These are phyloP conservation scores for Colletotrichum tofieldiae DNA, from an alignment of 2,329 filamentous ascomycete species.

Conservation along the genomic window DNA sequence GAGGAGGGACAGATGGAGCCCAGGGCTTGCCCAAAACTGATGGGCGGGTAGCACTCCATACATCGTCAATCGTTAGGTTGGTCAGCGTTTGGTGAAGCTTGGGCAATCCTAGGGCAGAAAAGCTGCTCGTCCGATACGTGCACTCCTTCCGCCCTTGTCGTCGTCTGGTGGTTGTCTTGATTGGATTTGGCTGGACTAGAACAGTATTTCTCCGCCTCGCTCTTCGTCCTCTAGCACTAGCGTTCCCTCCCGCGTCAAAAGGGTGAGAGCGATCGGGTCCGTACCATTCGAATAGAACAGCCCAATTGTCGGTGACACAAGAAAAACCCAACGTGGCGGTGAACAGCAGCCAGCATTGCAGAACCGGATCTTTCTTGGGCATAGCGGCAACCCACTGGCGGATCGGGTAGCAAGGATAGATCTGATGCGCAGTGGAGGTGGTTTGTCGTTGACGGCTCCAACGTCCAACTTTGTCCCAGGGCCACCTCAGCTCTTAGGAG, in stretches of 20 bases:
- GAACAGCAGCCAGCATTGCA: conserved; percentile 42
- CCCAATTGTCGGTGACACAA: conserved; percentile 45
- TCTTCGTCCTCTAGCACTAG: conserved; percentile 6
- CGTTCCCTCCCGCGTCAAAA: conserved; percentile 16
- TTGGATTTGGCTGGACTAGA: conserved; percentile 2
- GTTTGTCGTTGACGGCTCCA: conserved; percentile 33
- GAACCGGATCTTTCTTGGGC: conserved; percentile 42
- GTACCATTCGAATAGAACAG: conserved; percentile 24
- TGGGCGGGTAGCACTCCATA: conserved; percentile 18
- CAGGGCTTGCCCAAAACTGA: background rate
- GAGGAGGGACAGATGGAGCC: conserved; percentile 25
- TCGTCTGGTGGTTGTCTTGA: background rate
- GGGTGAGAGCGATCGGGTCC: conserved; percentile 26
- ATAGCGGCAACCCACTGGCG: conserved; percentile 31
- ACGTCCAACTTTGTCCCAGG: conserved; percentile 19
- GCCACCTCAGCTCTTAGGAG: conserved; percentile 10
- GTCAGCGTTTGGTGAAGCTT: conserved; percentile 26
- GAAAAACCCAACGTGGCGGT: conserved; percentile 44
- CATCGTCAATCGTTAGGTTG: conserved; percentile 21
- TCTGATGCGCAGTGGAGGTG: conserved; percentile 35
- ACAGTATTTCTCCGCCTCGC: background rate
- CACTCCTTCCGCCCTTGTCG: conserved; percentile 24
- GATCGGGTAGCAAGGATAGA: conserved; percentile 43
- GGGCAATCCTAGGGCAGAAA: conserved; percentile 24
- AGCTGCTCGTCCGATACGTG: conserved; percentile 31